phyloP scores from a whole-genome alignment of 805 yeast genomes.

The Spathaspora girioi region DNA sequence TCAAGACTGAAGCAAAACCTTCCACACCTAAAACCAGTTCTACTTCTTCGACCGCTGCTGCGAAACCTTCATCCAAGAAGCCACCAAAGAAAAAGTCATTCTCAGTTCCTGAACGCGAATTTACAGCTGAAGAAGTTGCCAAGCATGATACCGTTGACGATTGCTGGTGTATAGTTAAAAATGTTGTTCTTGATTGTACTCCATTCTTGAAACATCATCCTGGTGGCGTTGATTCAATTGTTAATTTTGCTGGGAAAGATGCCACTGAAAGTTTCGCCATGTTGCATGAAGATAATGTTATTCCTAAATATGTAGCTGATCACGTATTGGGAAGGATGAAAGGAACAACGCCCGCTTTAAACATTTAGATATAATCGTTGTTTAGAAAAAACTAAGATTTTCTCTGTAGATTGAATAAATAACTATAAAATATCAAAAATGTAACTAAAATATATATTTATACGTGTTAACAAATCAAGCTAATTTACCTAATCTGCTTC shows the following conservation, averaged over 20 bases:
- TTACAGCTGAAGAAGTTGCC: constrained; percentile 42
- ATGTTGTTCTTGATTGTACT: constrained; percentile 48
- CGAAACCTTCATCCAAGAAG: not conserved
- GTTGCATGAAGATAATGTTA: constrained; percentile 56
- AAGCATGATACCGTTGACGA: constrained; percentile 43
- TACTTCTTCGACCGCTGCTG: constrained; percentile 1
- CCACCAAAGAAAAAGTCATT: constrained; percentile 16
- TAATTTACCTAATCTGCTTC: not conserved
- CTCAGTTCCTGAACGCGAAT: constrained; percentile 46
- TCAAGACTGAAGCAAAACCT: not conserved
- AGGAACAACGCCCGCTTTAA: constrained; percentile 41
- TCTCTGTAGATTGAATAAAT: not conserved
- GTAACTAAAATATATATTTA: not conserved
- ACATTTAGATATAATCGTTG: not conserved
- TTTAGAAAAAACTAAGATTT: not conserved
- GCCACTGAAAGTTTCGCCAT: constrained; percentile 48
- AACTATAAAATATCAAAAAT: not conserved
- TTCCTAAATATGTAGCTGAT: constrained; percentile 44
- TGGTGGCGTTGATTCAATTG: constrained; percentile 58
- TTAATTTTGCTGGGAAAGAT: constrained; percentile 44
- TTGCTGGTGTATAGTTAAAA: constrained; percentile 54
- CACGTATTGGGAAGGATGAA: constrained; percentile 51
- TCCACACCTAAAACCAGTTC: constrained; percentile 1
- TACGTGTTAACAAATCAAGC: not conserved
- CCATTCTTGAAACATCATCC: constrained; percentile 48